Evolutionary conservation across 371 early-diverging fungal genomes (phyloP).

Genomic region (Lichtheimia hyalospora): DNA sequence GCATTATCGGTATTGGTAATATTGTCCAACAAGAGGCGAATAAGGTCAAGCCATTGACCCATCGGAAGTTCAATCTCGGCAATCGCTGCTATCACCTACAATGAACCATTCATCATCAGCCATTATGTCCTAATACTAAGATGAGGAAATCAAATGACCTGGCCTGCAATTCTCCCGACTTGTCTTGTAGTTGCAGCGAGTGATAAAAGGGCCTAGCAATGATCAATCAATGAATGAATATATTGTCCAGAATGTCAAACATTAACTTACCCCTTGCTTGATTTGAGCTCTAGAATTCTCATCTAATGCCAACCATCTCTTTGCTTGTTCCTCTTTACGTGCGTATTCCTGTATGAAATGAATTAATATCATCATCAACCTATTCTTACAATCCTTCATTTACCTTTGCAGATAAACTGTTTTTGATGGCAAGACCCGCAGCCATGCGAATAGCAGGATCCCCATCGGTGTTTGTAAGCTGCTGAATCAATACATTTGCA

Average conservation of each 20-base stretch:
- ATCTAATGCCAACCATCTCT: slow-evolving; percentile 75
- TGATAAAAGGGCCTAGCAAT: slow-evolving; percentile 62
- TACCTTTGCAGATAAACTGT: slow-evolving; percentile 85
- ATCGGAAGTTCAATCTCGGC: slow-evolving; percentile 88
- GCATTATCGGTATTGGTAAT: slow-evolving; percentile 59
- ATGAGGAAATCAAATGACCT: slow-evolving; percentile 29
- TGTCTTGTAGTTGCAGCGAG: slow-evolving; percentile 64
- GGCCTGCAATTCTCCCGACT: slow-evolving; percentile 77
- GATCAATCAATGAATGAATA: neutral
- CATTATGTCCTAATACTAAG: no score
- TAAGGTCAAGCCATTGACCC: slow-evolving; percentile 84
- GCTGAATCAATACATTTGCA: slow-evolving; percentile 73
- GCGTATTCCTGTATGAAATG: slow-evolving; percentile 52
- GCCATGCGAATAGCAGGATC: slow-evolving; percentile 66
- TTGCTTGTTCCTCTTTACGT: slow-evolving; percentile 64
- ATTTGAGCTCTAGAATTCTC: slow-evolving; percentile 46
- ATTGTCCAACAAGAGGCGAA: slow-evolving; percentile 74
- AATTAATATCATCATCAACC: neutral
- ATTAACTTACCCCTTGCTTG: slow-evolving; percentile 54
- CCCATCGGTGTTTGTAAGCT: slow-evolving; percentile 77
- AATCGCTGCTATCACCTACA: slow-evolving; percentile 83
- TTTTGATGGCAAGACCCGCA: slow-evolving; percentile 92
- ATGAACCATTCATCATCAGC: no score
- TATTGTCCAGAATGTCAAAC: neutral
- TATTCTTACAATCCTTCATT: neutral